Conservation (phyloP, 495 filamentous ascomycete species). For the Pyrenula massariospora region DNA sequence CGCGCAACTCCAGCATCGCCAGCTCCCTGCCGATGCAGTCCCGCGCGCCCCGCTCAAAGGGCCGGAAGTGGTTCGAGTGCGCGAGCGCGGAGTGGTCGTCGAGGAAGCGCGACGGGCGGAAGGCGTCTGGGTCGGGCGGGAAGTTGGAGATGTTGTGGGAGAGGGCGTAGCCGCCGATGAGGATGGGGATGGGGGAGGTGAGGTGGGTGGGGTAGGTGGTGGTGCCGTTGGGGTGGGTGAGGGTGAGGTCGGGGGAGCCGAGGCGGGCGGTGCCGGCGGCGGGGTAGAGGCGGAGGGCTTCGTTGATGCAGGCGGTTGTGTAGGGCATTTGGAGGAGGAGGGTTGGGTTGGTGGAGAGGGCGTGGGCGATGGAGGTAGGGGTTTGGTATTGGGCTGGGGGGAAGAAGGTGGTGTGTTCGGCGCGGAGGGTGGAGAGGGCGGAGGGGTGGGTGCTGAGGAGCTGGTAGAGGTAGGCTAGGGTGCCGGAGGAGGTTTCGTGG, state of each 20-base stretch:
- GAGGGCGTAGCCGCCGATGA: slow-evolving; percentile 2
- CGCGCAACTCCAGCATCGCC: slow-evolving; percentile 32
- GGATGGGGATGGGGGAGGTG: slow-evolving; percentile 13
- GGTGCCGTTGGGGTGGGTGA: slow-evolving; percentile 2
- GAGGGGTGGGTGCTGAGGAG: slow-evolving; percentile 8
- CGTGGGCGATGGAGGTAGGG: slow-evolving; percentile 4
- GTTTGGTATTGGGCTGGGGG: slow-evolving; percentile 1
- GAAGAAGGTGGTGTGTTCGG: slow-evolving; percentile 8
- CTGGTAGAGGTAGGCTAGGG: slow-evolving; percentile 7
- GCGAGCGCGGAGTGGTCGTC: slow-evolving; percentile 15
- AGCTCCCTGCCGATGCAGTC: slow-evolving; percentile 43
- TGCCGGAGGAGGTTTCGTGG: slow-evolving; percentile 21
- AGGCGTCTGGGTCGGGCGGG: slow-evolving; percentile 8
- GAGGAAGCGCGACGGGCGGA: slow-evolving; percentile 15
- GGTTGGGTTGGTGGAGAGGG: slow-evolving; percentile 9
- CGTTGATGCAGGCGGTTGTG: slow-evolving; percentile 23
- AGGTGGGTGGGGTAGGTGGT: slow-evolving; percentile 8
- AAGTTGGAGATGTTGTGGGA: slow-evolving; percentile 4
- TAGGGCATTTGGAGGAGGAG: slow-evolving; percentile 15
- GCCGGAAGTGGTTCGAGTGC: slow-evolving; percentile 27
- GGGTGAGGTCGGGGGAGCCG: slow-evolving; percentile 1
- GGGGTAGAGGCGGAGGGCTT: slow-evolving; percentile 23
- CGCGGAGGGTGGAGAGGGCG: slow-evolving; percentile 3
- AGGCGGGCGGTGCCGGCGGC: slow-evolving; percentile 24
- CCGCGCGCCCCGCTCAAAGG: slow-evolving; percentile 39